Base-by-base conservation (phyloP, 352 stramenopile species). In the Aphanomyces invadans region DNA sequence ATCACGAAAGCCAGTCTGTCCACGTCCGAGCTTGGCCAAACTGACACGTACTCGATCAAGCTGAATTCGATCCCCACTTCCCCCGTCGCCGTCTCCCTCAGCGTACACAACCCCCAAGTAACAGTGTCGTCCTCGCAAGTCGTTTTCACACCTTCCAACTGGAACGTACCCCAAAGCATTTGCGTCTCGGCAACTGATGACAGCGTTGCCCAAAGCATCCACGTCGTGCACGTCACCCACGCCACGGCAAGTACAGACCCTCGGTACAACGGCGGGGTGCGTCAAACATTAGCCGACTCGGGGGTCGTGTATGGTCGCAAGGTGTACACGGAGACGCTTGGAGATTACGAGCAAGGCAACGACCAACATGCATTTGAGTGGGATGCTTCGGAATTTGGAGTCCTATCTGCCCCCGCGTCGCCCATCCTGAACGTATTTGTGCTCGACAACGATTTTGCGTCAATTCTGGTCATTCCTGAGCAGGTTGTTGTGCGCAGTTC, bases 1-100 rank as follows among this genome's bases (percentile, higher is more conserved):
- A 39, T 90, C n/a, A 78, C 77, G 0, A 90, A 89, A 62, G 73
- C 74, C 3, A 88, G 77, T 57, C 29, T 89, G 17, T 88, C 80
- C 0, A 56, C 81, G 2, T 89, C 81, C 15, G 80, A 90, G 68
- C 85, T 90, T 32, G 80, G 81, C 1, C 80, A 88, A 61, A 48
- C 52, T 4, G 81, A 90, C 65, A 68, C 23, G 9, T 79, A 88
- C 65, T 69, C 68, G 17, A 68, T 88, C 10, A 66, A 61, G 28
- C 49, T 90, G n/a, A 90, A 90, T 54, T 71, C 80, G 0, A 60
- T 68, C 7, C 81, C 81, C 17, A 71, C 70, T 5, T 71, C 70
- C 3, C 67, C 76, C 12, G 80, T 89, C 31, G 76, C 55, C 5
- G 55, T 90, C 32, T 28, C 39, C 0, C 39, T 86, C 0, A 53